Evolutionary conservation across 2,329 filamentous ascomycete genomes (phyloP).

Genomic region (Phialophora chinensis): DNA sequence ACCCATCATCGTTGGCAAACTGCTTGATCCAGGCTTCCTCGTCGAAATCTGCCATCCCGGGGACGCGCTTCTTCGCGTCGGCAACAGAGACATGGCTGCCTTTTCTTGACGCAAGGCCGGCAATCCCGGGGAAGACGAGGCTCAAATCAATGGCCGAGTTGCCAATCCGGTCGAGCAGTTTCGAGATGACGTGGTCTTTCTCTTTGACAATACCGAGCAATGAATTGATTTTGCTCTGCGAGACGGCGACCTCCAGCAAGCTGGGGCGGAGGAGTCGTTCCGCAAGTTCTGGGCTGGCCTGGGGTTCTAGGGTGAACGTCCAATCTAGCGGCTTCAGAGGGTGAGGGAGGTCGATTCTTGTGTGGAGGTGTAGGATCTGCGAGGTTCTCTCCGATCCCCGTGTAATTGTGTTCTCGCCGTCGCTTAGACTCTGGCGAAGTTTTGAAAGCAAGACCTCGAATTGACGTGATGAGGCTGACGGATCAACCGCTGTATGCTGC

Average conservation of each 20-base stretch:
- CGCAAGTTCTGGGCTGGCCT: slow-evolving; percentile 51
- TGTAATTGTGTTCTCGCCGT: slow-evolving; percentile 38
- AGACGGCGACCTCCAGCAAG: slow-evolving; percentile 55
- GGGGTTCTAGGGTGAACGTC: slow-evolving; percentile 55
- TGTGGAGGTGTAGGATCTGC: slow-evolving; percentile 53
- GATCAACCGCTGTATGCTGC: slow-evolving; percentile 63
- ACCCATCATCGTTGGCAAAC: slow-evolving; percentile 34
- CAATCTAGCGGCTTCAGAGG: slow-evolving; percentile 61
- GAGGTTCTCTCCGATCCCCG: slow-evolving; percentile 39
- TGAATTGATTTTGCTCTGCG: slow-evolving; percentile 55
- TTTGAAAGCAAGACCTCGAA: slow-evolving; percentile 62
- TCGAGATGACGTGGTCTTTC: slow-evolving; percentile 65
- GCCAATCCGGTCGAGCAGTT: slow-evolving; percentile 65
- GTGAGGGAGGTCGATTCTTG: slow-evolving; percentile 58
- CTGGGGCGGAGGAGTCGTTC: slow-evolving; percentile 60
- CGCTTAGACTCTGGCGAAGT: slow-evolving; percentile 56
- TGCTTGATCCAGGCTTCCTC: slow-evolving; percentile 53
- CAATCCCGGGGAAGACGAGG: slow-evolving; percentile 62
- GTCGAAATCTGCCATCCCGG: slow-evolving; percentile 62
- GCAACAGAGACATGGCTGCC: slow-evolving; percentile 51
- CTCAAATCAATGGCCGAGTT: slow-evolving; percentile 61
- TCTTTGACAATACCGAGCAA: slow-evolving; percentile 59
- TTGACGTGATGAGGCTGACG: slow-evolving; percentile 63
- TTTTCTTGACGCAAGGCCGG: slow-evolving; percentile 54
- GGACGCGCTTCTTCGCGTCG: slow-evolving; percentile 60